These are phyloP conservation scores for Pleurotus cornucopiae DNA, from an alignment of 768 basidiomycete species.

Conservation along the genomic window DNA sequence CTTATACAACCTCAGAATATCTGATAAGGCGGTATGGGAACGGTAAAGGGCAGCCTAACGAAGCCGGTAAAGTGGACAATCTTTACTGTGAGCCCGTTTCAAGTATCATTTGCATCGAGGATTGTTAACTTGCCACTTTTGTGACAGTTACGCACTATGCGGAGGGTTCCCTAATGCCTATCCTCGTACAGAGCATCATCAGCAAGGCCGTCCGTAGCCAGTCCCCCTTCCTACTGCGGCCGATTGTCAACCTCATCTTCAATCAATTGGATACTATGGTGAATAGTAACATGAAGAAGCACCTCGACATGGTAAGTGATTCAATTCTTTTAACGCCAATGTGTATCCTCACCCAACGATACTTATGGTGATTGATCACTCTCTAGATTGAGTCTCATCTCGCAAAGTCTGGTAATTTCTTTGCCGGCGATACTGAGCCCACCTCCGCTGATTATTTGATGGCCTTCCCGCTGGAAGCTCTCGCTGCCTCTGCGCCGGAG, in stretches of 20 bases:
- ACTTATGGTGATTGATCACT: neutral
- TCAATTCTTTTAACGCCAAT: neutral
- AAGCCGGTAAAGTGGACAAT: constrained; percentile 28
- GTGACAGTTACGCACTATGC: constrained; percentile 33
- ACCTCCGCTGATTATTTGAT: constrained; percentile 30
- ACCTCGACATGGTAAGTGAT: constrained; percentile 22
- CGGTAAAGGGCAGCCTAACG: constrained; percentile 23
- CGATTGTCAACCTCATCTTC: constrained; percentile 25
- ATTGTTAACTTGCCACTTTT: neutral
- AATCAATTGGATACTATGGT: constrained; percentile 20
- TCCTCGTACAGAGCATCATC: constrained; percentile 30
- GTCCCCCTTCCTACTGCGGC: constrained; percentile 32
- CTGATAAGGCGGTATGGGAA: constrained; percentile 34
- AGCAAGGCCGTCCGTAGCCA: constrained; percentile 24
- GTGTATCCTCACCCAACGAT: neutral
- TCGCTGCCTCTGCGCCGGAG: constrained; percentile 8
- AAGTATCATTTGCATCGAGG: neutral
- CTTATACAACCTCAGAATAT: constrained; percentile 27
- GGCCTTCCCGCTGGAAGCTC: constrained; percentile 19
- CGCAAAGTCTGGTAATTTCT: constrained; percentile 4
- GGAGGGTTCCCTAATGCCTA: constrained; percentile 38
- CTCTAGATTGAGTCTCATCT: constrained; percentile 19
- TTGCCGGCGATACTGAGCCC: constrained; percentile 24
- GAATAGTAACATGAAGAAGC: constrained; percentile 22
- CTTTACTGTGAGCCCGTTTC: constrained; percentile 28